Percentiles rank a stretch among this genome's conserved stretches.
These are phyloP conservation scores for Lactarius indigo DNA, from an alignment of 768 basidiomycete genomes.

Conservation along the genomic window DNA sequence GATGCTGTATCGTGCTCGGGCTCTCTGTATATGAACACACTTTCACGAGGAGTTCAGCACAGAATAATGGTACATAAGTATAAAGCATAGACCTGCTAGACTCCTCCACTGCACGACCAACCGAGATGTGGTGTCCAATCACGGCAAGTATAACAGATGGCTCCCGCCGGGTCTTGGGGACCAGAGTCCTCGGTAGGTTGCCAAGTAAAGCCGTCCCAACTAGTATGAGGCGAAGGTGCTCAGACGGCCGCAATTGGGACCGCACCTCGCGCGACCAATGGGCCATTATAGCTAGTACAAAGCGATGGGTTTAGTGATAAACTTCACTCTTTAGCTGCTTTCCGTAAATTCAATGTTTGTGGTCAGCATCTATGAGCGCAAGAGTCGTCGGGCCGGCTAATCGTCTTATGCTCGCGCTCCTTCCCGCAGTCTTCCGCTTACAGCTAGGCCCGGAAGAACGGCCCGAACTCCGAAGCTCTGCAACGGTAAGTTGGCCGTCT, in stretches of 20 bases:
- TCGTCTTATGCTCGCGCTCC: too few relatives aligned
- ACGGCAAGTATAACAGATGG: constrained; percentile 9
- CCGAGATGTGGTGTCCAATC: constrained; percentile 1
- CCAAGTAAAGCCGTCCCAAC: neutral
- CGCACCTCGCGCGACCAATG: constrained; percentile 15
- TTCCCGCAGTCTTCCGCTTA: too few relatives aligned
- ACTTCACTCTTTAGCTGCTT: neutral
- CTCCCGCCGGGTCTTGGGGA: neutral
- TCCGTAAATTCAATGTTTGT: neutral
- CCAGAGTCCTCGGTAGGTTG: neutral
- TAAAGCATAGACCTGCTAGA: constrained; percentile 15
- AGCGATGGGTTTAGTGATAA: neutral
- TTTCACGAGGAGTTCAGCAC: constrained; percentile 3
- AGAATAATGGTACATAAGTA: neutral
- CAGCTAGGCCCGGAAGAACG: too few relatives aligned
- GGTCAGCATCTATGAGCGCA: neutral
- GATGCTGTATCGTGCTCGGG: neutral
- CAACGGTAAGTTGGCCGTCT: too few relatives aligned
- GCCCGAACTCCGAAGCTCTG: too few relatives aligned
- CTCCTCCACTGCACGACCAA: neutral
- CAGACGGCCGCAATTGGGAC: constrained; percentile 18
- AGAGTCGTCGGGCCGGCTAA: neutral
- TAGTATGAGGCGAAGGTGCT: constrained; percentile 3
- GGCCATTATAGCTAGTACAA: constrained; percentile 3
- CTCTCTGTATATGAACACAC: constrained; percentile 18